Evolutionary conservation across 1,284 basidiomycete genomes (phyloP).

Genomic region (Volvariella volvacea): DNA sequence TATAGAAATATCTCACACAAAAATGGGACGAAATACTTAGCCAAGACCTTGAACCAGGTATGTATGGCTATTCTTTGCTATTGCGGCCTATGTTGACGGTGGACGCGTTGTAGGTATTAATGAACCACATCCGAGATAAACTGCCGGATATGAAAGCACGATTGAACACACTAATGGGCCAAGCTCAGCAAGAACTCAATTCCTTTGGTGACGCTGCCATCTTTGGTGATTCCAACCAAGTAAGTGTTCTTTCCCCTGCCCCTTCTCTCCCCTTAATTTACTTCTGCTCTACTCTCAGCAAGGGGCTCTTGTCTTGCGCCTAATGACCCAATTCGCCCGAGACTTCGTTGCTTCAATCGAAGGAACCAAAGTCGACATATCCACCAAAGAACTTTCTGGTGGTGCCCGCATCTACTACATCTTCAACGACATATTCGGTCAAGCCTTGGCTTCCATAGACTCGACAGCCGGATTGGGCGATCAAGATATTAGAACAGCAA

Average conservation of each 20-base stretch:
- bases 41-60: slow-evolving; percentile 92
- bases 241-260: slow-evolving; percentile 18
- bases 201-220: slow-evolving; percentile 93
- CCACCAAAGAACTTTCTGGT: slow-evolving; percentile 97
- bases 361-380: slow-evolving; percentile 95
- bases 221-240: slow-evolving; percentile 89
- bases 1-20: slow-evolving; percentile 97
- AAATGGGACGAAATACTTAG: slow-evolving; percentile 93
- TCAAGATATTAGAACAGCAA: slow-evolving; percentile 96
- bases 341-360: slow-evolving; percentile 98
- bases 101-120: slow-evolving; percentile 49
- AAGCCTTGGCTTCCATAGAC: slow-evolving; percentile 87
- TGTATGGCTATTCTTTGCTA: slow-evolving; percentile 14
- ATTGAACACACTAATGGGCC: slow-evolving; percentile 97
- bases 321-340: slow-evolving; percentile 98
- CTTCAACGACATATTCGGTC: slow-evolving; percentile 98
- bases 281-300: slow-evolving; percentile 45
- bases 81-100: neutral
- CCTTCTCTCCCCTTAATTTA: slow-evolving; percentile 5
- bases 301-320: slow-evolving; percentile 83
- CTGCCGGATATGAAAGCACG: slow-evolving; percentile 99
- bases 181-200: slow-evolving; percentile 97
- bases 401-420: slow-evolving; percentile 99
- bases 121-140: slow-evolving; percentile 98
- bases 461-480: slow-evolving; percentile 88